Evolutionary conservation across 345 rosid species (phyloP).

Genomic region (Gossypium mustelinum): DNA sequence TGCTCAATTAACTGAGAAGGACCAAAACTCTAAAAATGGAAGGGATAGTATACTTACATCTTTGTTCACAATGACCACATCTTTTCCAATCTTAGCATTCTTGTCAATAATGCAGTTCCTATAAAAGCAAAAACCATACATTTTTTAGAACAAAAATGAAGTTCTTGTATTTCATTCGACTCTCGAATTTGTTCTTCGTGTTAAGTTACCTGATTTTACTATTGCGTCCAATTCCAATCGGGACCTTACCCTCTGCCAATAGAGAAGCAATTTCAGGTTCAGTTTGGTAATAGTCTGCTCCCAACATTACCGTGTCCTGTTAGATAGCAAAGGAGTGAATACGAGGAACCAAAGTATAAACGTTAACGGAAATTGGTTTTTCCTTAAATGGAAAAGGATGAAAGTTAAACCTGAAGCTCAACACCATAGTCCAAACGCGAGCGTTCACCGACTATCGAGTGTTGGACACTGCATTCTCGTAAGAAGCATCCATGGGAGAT

Average conservation of each 20-base stretch:
- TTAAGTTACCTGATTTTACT: slow-evolving; percentile 65
- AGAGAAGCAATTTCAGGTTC: slow-evolving; percentile 88
- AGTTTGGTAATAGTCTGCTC: slow-evolving; percentile 89
- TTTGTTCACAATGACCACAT: slow-evolving; percentile 68
- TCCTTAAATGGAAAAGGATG: not conserved
- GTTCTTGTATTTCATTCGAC: not conserved
- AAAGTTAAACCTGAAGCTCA: slow-evolving; percentile 62
- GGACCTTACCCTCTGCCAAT: slow-evolving; percentile 80
- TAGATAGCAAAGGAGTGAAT: not conserved
- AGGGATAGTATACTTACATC: slow-evolving; percentile 32
- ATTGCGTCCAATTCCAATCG: slow-evolving; percentile 75
- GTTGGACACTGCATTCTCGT: slow-evolving; percentile 66
- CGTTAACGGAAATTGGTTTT: not conserved
- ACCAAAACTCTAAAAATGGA: no score
- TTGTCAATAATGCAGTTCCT: slow-evolving; percentile 97
- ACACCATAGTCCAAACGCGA: slow-evolving; percentile 86
- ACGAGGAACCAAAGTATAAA: not conserved
- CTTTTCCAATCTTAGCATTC: slow-evolving; percentile 84
- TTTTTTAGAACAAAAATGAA: not conserved
- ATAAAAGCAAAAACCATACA: slow-evolving; percentile 12
- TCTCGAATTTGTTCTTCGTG: not conserved
- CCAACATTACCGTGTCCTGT: slow-evolving; percentile 89
- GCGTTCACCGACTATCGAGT: slow-evolving; percentile 85
- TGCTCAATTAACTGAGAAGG: no score
- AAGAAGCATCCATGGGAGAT: slow-evolving; percentile 97